A percentile compares a stretch with the other conserved stretches of the same genome.
These are phyloP conservation scores for Sporothrix mexicana DNA, from an alignment of 2,329 filamentous ascomycete species.

Conservation along the genomic window DNA sequence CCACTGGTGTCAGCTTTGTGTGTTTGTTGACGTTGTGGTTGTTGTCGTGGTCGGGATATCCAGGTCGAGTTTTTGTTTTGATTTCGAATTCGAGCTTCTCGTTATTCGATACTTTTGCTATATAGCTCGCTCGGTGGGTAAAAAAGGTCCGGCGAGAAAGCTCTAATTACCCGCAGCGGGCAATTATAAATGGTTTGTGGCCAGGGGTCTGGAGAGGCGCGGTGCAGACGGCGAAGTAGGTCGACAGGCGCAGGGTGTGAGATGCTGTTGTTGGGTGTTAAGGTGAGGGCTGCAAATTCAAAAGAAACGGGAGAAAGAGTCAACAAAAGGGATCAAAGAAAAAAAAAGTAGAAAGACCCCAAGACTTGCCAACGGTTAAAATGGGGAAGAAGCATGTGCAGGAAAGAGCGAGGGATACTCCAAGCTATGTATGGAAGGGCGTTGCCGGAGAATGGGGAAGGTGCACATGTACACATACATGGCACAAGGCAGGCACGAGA, in stretches of 20 bases:
- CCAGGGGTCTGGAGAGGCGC: background rate
- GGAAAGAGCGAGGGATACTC: slow-evolving; percentile 5
- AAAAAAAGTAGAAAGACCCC: background rate
- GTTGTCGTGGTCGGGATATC: background rate
- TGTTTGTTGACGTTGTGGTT: background rate
- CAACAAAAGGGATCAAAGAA: background rate
- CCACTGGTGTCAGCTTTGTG: background rate
- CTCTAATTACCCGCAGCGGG: background rate
- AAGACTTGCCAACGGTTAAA: background rate
- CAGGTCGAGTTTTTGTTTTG: background rate
- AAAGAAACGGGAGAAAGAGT: background rate
- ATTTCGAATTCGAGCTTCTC: background rate
- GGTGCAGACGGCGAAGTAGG: background rate
- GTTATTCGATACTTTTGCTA: background rate
- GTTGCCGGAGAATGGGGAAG: slow-evolving; percentile 13
- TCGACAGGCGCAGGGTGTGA: background rate
- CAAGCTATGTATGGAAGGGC: background rate
- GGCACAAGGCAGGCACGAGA: background rate
- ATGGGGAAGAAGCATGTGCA: background rate
- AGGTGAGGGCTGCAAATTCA: background rate
- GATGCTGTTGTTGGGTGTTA: slow-evolving; percentile 1
- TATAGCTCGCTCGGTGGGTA: slow-evolving; percentile 6
- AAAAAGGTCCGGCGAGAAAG: background rate
- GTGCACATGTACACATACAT: background rate
- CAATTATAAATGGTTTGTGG: slow-evolving; percentile 1